A percentile compares a stretch with the other conserved stretches of the same genome.
phyloP scores from a whole-genome alignment of 1,139 yeast species.

The Candida glucosophila region DNA sequence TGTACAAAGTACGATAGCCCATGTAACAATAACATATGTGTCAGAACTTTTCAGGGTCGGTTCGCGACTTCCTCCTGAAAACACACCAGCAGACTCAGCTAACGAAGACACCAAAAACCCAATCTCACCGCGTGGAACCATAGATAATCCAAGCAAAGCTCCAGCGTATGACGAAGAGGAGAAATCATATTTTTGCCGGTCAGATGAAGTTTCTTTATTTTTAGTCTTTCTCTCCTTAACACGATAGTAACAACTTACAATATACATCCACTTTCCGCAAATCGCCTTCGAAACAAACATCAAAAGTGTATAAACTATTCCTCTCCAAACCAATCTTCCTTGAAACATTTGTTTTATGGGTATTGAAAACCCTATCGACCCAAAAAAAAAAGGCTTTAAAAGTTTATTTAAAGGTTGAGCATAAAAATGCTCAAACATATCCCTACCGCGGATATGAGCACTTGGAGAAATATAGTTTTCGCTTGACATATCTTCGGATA shows the following conservation, averaged over 20 bases:
- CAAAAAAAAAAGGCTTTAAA: conserved; percentile 4
- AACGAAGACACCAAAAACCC: conserved; percentile 5
- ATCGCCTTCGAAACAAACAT: conserved; percentile 3
- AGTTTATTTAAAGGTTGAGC: conserved; percentile 2
- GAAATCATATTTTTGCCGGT: not conserved
- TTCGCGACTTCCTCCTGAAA: not conserved
- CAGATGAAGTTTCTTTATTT: not conserved
- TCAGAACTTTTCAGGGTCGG: no score
- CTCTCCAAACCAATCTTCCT: conserved; percentile 4
- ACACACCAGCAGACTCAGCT: conserved; percentile 4
- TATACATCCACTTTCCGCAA: conserved; percentile 3
- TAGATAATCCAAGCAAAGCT: conserved; percentile 4
- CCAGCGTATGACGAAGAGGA: not conserved
- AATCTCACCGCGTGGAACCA: conserved; percentile 5
- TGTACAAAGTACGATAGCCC: conserved; percentile 5
- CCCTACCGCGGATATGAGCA: conserved; percentile 1
- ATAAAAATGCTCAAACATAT: conserved; percentile 3
- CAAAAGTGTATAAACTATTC: conserved; percentile 3
- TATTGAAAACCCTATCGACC: conserved; percentile 4
- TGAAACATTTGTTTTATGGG: conserved; percentile 4
- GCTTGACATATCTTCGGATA: no score
- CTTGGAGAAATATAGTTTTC: no score
- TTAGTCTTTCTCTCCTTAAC: not conserved
- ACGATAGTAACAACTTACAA: no score
- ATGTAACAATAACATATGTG: conserved; percentile 3